Conservation (phyloP, 805 yeast genomes). For the Metschnikowia cerradonensis region DNA sequence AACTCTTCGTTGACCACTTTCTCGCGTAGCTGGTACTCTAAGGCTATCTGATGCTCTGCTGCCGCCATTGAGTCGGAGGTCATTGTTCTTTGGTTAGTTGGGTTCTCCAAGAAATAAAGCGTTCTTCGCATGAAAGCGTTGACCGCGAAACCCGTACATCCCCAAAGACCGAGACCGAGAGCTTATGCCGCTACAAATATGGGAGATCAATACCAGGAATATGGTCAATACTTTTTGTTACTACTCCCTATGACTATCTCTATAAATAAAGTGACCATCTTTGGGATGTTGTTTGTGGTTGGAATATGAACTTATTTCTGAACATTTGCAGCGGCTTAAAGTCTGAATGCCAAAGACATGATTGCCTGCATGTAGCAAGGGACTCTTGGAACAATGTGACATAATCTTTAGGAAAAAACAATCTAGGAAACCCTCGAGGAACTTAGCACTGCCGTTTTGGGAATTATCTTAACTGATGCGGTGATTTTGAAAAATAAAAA, state of each 20-base stretch:
- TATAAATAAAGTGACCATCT: background rate
- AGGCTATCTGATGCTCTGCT: slow-evolving; percentile 35
- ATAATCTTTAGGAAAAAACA: background rate
- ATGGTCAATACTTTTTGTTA: no score
- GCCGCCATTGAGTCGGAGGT: slow-evolving; percentile 12
- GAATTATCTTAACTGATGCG: no score
- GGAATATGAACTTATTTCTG: background rate
- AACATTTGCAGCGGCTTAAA: background rate
- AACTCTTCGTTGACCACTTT: slow-evolving; percentile 72
- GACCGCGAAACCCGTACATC: slow-evolving; percentile 5
- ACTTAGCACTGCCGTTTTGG: no score
- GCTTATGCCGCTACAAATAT: background rate
- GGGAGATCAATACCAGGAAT: background rate
- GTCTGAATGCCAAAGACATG: background rate
- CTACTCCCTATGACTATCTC: no score
- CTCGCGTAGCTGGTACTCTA: slow-evolving; percentile 52
- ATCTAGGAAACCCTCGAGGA: background rate
- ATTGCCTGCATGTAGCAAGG: background rate
- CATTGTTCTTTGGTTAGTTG: background rate
- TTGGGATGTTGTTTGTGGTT: background rate
- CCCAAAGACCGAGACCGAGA: background rate
- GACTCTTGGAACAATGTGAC: background rate
- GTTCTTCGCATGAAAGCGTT: background rate
- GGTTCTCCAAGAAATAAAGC: background rate
- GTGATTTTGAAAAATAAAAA: background rate